Evolutionary conservation across 176 grass and related monocot species (phyloP).

Genomic region (Musa itinerans): DNA sequence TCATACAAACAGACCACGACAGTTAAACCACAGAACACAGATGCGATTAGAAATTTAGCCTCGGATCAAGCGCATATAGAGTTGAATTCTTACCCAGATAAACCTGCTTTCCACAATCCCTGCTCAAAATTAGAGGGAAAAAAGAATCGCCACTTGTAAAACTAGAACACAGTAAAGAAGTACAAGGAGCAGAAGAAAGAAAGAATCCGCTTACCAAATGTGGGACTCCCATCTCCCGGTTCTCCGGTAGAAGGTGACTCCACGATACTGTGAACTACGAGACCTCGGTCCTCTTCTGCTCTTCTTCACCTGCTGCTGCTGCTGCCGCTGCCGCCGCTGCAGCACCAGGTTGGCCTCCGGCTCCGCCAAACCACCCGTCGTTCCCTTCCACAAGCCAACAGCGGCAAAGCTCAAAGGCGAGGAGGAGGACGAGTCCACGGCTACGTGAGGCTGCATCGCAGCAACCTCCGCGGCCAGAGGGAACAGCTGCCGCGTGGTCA

Average conservation of each 20-base stretch:
- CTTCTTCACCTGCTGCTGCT: slow-evolving; percentile 50
- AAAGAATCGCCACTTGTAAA: neutral
- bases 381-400: slow-evolving; percentile 13
- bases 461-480: slow-evolving; percentile 9
- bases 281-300: slow-evolving; percentile 71
- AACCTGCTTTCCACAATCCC: slow-evolving; percentile 98
- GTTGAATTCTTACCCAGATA: slow-evolving; percentile 59
- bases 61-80: neutral
- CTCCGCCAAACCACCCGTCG: neutral
- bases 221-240: slow-evolving; percentile 94
- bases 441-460: slow-evolving; percentile 1
- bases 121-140: slow-evolving; percentile 22
- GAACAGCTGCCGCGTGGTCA: slow-evolving; percentile 60
- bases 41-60: neutral
- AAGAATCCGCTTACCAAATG: slow-evolving; percentile 49
- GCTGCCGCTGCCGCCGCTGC: slow-evolving; percentile 2
- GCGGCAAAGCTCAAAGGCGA: slow-evolving; percentile 20
- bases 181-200: neutral
- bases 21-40: neutral
- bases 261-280: slow-evolving; percentile 82
- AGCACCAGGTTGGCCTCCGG: neutral
- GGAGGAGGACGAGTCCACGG: neutral
- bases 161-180: neutral
- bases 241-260: slow-evolving; percentile 89
- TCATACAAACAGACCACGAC: slow-evolving; percentile 9